A percentile compares a stretch with the other conserved stretches of the same genome.
Evolutionary conservation across 331 rosid species (phyloP).

Genomic region (Quercus tomentella): DNA sequence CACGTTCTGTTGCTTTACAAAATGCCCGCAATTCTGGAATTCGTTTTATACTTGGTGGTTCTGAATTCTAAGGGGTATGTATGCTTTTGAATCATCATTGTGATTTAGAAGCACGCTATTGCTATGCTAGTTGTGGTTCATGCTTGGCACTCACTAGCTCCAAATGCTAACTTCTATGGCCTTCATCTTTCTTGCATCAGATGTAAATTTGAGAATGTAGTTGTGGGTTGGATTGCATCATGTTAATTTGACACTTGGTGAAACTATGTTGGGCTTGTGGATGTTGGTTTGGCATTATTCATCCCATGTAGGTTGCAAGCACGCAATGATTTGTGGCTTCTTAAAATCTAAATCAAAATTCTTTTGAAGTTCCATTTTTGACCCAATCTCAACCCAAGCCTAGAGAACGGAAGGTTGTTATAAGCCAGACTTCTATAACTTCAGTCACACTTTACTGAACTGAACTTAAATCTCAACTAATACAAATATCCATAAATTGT

Average conservation of each 20-base stretch:
- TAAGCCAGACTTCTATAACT: too few relatives aligned
- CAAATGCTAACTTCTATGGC: conserved; percentile 2
- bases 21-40: conserved; percentile 69
- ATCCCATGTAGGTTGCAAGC: not conserved
- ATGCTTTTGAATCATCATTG: not conserved
- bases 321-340: too few relatives aligned
- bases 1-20: conserved; percentile 80
- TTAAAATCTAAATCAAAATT: too few relatives aligned
- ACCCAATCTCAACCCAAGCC: too few relatives aligned
- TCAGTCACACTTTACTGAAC: too few relatives aligned
- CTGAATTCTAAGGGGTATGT: conserved; percentile 80
- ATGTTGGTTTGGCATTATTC: not conserved
- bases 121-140: not conserved
- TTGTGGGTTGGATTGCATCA: not conserved
- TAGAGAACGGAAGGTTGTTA: too few relatives aligned
- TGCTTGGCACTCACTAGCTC: conserved; percentile 6
- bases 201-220: not conserved
- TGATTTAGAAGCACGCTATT: not conserved
- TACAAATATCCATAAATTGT: too few relatives aligned
- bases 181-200: conserved; percentile 4
- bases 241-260: not conserved
- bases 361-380: too few relatives aligned
- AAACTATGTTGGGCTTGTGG: not conserved
- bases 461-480: too few relatives aligned
- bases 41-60: conserved; percentile 86